Base-by-base conservation (phyloP, 2,329 filamentous ascomycete species). In the Trichoderma sp. region DNA sequence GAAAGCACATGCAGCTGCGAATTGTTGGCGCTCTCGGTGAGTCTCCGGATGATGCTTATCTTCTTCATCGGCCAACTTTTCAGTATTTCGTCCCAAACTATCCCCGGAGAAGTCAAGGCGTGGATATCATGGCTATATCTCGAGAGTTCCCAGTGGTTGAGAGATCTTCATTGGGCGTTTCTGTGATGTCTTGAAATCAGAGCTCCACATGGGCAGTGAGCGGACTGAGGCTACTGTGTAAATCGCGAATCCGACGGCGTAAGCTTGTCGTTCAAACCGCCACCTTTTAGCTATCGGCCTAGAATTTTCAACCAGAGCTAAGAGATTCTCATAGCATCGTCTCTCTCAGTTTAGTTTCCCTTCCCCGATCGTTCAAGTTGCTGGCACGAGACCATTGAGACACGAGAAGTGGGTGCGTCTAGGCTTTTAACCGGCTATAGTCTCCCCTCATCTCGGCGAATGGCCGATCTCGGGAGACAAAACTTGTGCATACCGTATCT, bases 401-500 rank as follows among this genome's bases (percentile, higher is more conserved):
- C 24, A 53, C 47, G 21, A 53, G 47, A 53, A 65, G 69, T 71
- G 69, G 69, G 30, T 64, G 39, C 34, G 11, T 26, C 32, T 51
- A 61, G 12, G 24, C 63, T 62, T 68, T 68, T 72, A 62, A 39
- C 71, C 64, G 64, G 56, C n/a, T 9, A 63, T 57, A 36, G 30
- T 57, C 21, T 39, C 66, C 56, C 56, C 53, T 60, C 26, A 30
- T n/a, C 47, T 62, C 18, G 21, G 24, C 57, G 57, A 70, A 34
- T 60, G 56, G 66, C 68, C 68, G 68, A 64, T 57, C 47, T 63
- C 60, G 60, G 60, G 60, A 43, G 36, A 70, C 68, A 34, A 60
- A 60, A 62, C 66, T 69, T 14, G 1, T 61, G 66, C 56, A 61
- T 69, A 24, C 26, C 67, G 32, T 53, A 62, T 70, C 63, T 56